These are phyloP conservation scores for Dictyostelium brefeldianum DNA, from an alignment of 78 protist genomes.

Conservation along the genomic window DNA sequence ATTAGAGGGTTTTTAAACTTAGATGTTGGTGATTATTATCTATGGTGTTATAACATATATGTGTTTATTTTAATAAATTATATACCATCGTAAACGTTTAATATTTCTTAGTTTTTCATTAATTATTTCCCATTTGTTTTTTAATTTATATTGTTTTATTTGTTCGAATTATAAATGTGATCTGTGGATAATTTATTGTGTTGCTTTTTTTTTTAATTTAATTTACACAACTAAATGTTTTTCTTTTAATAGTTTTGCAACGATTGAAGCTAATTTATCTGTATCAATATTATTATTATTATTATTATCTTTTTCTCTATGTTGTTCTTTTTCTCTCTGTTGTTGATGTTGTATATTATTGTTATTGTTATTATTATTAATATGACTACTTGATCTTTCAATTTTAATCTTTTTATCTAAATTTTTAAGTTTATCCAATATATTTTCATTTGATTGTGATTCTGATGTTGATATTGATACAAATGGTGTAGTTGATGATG, in stretches of 20 bases:
- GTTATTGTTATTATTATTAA: neutral
- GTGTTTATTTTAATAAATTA: too few species aligned
- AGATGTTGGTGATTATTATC: too few species aligned
- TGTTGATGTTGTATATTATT: neutral
- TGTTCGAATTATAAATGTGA: too few species aligned
- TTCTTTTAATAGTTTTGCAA: slow-evolving; percentile 36
- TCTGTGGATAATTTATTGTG: too few species aligned
- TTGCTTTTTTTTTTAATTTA: neutral
- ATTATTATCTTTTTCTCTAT: neutral
- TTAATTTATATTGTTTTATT: too few species aligned
- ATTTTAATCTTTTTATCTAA: neutral
- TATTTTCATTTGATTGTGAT: slow-evolving; percentile 12
- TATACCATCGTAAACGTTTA: too few species aligned
- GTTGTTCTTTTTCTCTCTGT: too few species aligned
- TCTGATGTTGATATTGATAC: slow-evolving; percentile 30
- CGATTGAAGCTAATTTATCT: slow-evolving; percentile 11
- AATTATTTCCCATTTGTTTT: too few species aligned
- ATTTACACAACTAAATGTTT: neutral
- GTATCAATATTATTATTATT: slow-evolving; percentile 11
- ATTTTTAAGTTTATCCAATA: slow-evolving; percentile 32
- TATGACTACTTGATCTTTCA: neutral
- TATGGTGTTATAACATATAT: too few species aligned
- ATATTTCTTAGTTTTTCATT: too few species aligned
- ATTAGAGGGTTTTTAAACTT: too few species aligned
- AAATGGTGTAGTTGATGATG: slow-evolving; percentile 16